These are phyloP conservation scores for Adansonia madagascariensis DNA, from an alignment of 441 rosid genomes.

Conservation along the genomic window DNA sequence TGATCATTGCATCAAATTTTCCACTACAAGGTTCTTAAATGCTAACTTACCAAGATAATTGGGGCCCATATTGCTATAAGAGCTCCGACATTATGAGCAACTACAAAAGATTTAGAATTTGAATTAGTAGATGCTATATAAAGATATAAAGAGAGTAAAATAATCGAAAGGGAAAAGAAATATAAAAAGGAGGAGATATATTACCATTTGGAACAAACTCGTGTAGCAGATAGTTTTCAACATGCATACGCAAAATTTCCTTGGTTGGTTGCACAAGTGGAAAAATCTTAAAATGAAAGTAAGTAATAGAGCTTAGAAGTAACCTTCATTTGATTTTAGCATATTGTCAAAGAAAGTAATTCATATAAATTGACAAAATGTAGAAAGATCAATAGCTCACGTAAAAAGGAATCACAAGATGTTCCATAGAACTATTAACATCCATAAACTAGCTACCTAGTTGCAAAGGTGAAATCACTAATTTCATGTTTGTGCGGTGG, in stretches of 20 bases:
- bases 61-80: conserved; percentile 96
- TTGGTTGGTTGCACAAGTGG: conserved; percentile 84
- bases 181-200: not conserved
- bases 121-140: conserved; percentile 29
- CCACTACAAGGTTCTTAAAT: conserved; percentile 13
- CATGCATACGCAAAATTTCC: conserved; percentile 64
- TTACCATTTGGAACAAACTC: conserved; percentile 86
- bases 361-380: conserved; percentile 1
- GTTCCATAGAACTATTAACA: no score
- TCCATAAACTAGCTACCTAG: conserved; percentile 3
- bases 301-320: conserved; percentile 18
- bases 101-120: conserved; percentile 49
- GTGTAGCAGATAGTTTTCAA: conserved; percentile 70
- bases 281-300: conserved; percentile 18
- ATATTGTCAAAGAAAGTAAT: not conserved
- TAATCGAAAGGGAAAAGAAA: not conserved
- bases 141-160: conserved; percentile 16
- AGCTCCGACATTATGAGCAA: conserved; percentile 75
- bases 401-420: no score
- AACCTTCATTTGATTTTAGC: conserved; percentile 5
- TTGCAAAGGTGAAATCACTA: conserved; percentile 6
- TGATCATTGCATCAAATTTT: not conserved
- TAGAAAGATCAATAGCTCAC: conserved; percentile 20
- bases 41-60: conserved; percentile 70
- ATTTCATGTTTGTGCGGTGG: not conserved